A percentile compares a stretch with the other conserved stretches of the same genome.
These are phyloP conservation scores for Colletotrichum sp. DNA, from an alignment of 2,329 filamentous ascomycete genomes.

Conservation along the genomic window DNA sequence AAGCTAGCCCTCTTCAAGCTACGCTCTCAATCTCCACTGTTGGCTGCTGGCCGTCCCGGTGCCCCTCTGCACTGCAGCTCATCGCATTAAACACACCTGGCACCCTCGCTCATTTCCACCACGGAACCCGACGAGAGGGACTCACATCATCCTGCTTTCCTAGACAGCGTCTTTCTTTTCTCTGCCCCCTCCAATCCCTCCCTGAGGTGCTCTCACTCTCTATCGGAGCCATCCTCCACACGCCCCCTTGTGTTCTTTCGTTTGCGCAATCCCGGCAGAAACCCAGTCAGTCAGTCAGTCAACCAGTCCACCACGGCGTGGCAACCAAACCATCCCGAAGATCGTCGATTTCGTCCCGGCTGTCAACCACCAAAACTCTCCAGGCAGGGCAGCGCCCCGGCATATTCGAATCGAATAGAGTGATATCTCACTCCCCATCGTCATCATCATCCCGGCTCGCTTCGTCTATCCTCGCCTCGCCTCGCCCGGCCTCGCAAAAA, in stretches of 20 bases:
- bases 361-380: not conserved
- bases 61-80: not conserved
- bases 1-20: not conserved
- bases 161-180: conserved; percentile 10
- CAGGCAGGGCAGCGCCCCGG: conserved; percentile 1
- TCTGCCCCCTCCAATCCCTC: not conserved
- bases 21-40: not conserved
- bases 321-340: not conserved
- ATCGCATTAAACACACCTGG: conserved; percentile 12
- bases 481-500: not conserved
- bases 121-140: not conserved
- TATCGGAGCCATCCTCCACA: not conserved
- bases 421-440: not conserved
- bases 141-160: not conserved
- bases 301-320: not conserved
- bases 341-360: not conserved
- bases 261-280: not conserved
- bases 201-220: not conserved
- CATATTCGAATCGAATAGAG: not conserved
- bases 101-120: conserved; percentile 15
- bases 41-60: not conserved
- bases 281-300: not conserved
- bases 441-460: not conserved
- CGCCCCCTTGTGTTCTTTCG: not conserved
- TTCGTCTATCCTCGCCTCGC: not conserved